Evolutionary conservation across 805 yeast genomes (phyloP).

Genomic region (Kregervanrija pseudodelftensis): DNA sequence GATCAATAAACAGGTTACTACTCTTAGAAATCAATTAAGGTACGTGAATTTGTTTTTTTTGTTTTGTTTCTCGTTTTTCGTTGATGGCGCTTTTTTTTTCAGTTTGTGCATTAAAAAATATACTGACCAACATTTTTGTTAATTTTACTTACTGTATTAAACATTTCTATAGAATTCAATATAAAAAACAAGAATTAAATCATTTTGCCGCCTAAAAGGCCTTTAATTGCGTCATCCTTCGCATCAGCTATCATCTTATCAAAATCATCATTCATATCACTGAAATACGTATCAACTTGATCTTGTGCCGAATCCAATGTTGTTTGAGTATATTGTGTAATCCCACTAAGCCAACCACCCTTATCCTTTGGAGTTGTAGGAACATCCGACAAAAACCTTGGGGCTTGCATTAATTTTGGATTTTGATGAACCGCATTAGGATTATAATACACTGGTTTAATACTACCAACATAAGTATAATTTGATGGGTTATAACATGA

Average conservation of each 20-base stretch:
- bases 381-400: conserved; percentile 1
- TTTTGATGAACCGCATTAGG: conserved; percentile 27
- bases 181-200: background rate
- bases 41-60: no score
- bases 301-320: conserved; percentile 19
- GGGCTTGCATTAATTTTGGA: conserved; percentile 16
- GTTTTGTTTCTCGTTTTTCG: no score
- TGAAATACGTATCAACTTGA: conserved; percentile 21
- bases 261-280: conserved; percentile 25
- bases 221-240: conserved; percentile 24
- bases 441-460: conserved; percentile 26
- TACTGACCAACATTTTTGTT: no score
- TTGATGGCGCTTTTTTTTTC: no score
- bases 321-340: conserved; percentile 14
- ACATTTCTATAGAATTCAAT: no score
- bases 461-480: conserved; percentile 18
- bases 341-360: conserved; percentile 9
- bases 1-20: no score
- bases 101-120: no score
- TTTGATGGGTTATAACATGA: conserved; percentile 32
- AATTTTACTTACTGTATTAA: no score
- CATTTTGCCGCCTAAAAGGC: conserved; percentile 18
- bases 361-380: conserved; percentile 13
- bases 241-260: conserved; percentile 25
- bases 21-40: no score